phyloP scores from a whole-genome alignment of 805 yeast species.

The Blastobotrys parvus region DNA sequence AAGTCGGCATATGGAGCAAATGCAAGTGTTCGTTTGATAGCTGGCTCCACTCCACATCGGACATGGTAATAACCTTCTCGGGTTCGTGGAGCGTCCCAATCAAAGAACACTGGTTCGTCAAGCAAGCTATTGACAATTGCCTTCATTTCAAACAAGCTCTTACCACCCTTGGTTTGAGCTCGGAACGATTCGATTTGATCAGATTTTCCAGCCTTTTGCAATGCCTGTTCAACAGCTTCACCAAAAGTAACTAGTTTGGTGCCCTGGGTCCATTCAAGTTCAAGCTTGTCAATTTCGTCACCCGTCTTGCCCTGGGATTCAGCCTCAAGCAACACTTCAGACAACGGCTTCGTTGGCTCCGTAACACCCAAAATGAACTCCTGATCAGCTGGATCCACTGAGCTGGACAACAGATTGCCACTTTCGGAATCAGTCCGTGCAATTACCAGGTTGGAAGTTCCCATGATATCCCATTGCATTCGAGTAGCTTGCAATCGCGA shows the following conservation, averaged over 20 bases:
- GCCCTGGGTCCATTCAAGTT: constrained; percentile 39
- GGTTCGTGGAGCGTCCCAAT: constrained; percentile 55
- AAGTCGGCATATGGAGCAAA: constrained; percentile 54
- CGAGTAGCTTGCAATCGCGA: constrained; percentile 49
- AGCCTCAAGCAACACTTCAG: constrained; percentile 37
- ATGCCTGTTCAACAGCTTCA: constrained; percentile 38
- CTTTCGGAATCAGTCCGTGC: constrained; percentile 56
- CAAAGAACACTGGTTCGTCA: constrained; percentile 33
- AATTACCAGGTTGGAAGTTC: constrained; percentile 46
- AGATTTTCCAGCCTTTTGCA: constrained; percentile 23
- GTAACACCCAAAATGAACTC: constrained; percentile 44
- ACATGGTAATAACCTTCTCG: constrained; percentile 48
- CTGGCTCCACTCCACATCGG: constrained; percentile 43
- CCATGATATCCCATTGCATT: constrained; percentile 60
- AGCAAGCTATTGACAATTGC: constrained; percentile 25
- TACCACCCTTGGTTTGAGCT: constrained; percentile 20
- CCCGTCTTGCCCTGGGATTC: constrained; percentile 33
- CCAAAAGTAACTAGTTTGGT: constrained; percentile 39
- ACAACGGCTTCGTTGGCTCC: constrained; percentile 34
- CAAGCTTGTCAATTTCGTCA: constrained; percentile 32
- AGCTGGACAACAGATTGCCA: constrained; percentile 42
- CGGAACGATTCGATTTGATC: constrained; percentile 26
- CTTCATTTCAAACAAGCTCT: constrained; percentile 25
- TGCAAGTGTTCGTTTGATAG: constrained; percentile 44
- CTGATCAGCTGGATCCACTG: constrained; percentile 51